Evolutionary conservation across 148 eudicot genomes (phyloP).

Genomic region (Talinum fruticosum): DNA sequence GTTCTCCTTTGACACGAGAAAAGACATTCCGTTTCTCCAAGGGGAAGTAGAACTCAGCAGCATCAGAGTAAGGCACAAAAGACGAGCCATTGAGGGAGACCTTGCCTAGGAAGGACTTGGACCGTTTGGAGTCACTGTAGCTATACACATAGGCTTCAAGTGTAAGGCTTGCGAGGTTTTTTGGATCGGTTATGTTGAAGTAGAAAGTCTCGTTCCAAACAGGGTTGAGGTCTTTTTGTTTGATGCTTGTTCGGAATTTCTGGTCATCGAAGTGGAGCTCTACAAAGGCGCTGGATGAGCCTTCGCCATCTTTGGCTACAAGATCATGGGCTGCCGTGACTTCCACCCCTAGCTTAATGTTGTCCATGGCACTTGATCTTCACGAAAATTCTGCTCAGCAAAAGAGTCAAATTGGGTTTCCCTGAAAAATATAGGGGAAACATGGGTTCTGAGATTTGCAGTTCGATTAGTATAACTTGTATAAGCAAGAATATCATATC

Average conservation of each 20-base stretch:
- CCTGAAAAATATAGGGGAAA: slow-evolving; percentile 2
- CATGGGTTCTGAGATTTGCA: not conserved
- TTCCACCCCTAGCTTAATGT: slow-evolving; percentile 80
- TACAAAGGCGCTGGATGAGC: slow-evolving; percentile 65
- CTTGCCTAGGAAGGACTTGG: slow-evolving; percentile 66
- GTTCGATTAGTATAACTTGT: not conserved
- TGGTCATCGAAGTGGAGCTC: slow-evolving; percentile 80
- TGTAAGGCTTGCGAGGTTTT: slow-evolving; percentile 43
- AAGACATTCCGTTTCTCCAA: slow-evolving; percentile 61
- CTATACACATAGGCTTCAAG: slow-evolving; percentile 69
- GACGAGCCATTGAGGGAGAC: slow-evolving; percentile 61
- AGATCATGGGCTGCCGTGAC: slow-evolving; percentile 82
- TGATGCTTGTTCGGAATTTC: slow-evolving; percentile 57
- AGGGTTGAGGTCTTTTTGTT: slow-evolving; percentile 74
- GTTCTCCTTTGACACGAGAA: slow-evolving; percentile 80
- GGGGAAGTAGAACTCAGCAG: slow-evolving; percentile 66
- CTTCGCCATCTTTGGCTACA: slow-evolving; percentile 64
- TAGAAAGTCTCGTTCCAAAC: slow-evolving; percentile 83
- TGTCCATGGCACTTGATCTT: slow-evolving; percentile 37
- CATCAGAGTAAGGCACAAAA: slow-evolving; percentile 68
- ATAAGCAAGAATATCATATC: not conserved
- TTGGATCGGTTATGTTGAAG: slow-evolving; percentile 65
- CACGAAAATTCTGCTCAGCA: not conserved
- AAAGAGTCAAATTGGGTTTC: not conserved
- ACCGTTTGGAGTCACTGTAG: slow-evolving; percentile 25